A percentile compares a stretch with the other conserved stretches of the same genome.
These are phyloP conservation scores for Cyclotella distinguenda DNA, from an alignment of 108 stramenopile genomes.

Conservation along the genomic window DNA sequence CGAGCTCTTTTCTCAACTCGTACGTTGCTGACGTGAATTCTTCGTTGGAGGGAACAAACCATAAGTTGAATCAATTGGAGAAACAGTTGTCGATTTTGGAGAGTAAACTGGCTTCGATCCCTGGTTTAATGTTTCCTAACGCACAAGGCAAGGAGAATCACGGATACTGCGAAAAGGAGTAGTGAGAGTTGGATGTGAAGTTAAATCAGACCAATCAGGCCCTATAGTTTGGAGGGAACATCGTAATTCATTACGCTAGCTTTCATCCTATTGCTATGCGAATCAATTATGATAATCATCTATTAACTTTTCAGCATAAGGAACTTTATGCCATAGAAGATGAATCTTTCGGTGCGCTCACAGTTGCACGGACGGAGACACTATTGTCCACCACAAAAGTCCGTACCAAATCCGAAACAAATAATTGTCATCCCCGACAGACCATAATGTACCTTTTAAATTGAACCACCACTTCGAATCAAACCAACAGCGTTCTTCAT, in stretches of 20 bases:
- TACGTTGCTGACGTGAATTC: conserved; percentile 43
- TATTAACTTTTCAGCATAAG: no score
- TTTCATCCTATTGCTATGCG: no score
- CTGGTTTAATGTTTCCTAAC: conserved; percentile 21
- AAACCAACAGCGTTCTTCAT: not conserved
- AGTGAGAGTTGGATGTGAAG: no score
- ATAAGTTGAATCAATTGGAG: conserved; percentile 35
- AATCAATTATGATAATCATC: no score
- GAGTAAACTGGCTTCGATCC: conserved; percentile 28
- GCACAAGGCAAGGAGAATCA: conserved; percentile 19
- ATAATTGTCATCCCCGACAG: not conserved
- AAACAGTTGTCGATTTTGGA: conserved; percentile 43
- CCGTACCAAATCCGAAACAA: not conserved
- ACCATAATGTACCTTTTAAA: no score
- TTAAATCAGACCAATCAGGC: no score
- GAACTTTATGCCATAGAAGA: no score
- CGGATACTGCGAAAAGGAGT: no score
- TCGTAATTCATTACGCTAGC: no score
- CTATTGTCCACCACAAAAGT: not conserved
- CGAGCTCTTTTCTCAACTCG: conserved; percentile 39
- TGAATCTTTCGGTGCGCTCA: no score
- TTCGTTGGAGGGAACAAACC: conserved; percentile 25
- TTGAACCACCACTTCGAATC: not conserved
- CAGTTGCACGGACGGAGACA: no score
- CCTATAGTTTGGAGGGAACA: no score